These are phyloP conservation scores for Teratosphaeria pseudoeucalypti DNA, from an alignment of 2,329 filamentous ascomycete species.

Conservation along the genomic window DNA sequence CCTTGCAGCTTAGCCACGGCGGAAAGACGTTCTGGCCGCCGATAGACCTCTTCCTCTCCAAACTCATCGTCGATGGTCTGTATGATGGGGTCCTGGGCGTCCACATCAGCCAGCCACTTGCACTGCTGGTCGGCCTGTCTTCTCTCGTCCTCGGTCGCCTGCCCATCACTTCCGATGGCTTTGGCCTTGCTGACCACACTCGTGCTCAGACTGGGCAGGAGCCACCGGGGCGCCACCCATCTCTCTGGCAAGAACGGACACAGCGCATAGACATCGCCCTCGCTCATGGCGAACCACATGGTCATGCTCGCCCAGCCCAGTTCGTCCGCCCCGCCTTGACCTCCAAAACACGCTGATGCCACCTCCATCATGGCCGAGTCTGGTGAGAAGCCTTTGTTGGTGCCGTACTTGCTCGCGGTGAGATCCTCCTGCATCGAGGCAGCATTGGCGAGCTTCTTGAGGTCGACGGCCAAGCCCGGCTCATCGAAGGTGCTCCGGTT, in stretches of 20 bases:
- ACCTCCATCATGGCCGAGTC: constrained; percentile 92
- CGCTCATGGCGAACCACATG: constrained; percentile 89
- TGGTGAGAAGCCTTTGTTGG: constrained; percentile 74
- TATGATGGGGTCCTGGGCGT: constrained; percentile 42
- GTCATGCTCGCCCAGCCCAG: constrained; percentile 88
- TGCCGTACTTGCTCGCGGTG: constrained; percentile 60
- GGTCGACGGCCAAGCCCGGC: constrained; percentile 72
- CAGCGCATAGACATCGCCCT: constrained; percentile 85
- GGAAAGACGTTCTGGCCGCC: constrained; percentile 43
- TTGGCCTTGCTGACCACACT: constrained; percentile 65
- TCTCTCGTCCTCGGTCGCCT: constrained; percentile 36
- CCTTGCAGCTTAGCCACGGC: constrained; percentile 52
- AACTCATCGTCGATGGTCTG: constrained; percentile 26
- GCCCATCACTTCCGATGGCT: constrained; percentile 30
- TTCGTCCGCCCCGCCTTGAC: constrained; percentile 47
- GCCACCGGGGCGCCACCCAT: constrained; percentile 62
- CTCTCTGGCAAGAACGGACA: constrained; percentile 80
- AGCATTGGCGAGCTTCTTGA: constrained; percentile 81
- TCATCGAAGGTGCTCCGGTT: constrained; percentile 82
- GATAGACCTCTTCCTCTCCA: constrained; percentile 43
- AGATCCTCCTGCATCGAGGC: constrained; percentile 75
- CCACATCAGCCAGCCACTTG: constrained; percentile 48
- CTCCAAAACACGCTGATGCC: constrained; percentile 81
- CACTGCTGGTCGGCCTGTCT: constrained; percentile 43
- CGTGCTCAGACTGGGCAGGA: constrained; percentile 73